Evolutionary conservation across 257 asterid species (phyloP), one percentile per base, ranked within the genome.

Genomic region (Capsicum baccatum): DNA sequence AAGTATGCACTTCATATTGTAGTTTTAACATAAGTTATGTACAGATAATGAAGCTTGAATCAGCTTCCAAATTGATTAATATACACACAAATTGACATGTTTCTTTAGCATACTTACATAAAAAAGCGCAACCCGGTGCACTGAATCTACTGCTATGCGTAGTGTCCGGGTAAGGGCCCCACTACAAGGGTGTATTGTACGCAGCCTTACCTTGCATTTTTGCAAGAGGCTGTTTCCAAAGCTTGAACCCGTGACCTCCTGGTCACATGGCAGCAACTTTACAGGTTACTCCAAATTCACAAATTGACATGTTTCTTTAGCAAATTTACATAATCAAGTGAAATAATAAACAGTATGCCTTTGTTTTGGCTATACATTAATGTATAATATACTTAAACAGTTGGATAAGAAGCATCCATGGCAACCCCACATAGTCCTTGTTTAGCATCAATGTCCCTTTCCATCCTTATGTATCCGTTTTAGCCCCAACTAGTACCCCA

Each of bases 341-440:
- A 64, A 64, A 64, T 11, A 21, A 5, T 26, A 64, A 26, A 64
- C 17, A 64, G 33, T 9, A 33, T 12, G 71, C 47, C 47, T 26
- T 33, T 64, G 47, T 26, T 64, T 64, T 64, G 47, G 17, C 17
- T 26, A 64, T 33, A 26, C 71, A 39, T 39, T 39, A 39, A 39
- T 39, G 4, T 39, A 39, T 39, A 39, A 39, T 33, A 26, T 66
- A 0, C 44, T 68, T 79, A 69, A 55, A 85, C 89, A 62, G 89
- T 87, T 68, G 93, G 91, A 81, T 90, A 90, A 13, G 90, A 88
- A 84, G 90, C 88, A 67, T 88, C 83, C 93, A 90, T 89, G 26
- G 91, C 89, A 67, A 85, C 80, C n/a, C 87, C 82, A 47, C 87
- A 85, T 8, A 85, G 73, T 5, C 87, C 84, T 57, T 70, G 82